Evolutionary conservation across 192 early-diverging fungal species (phyloP).

Genomic region (Umbelopsis sp.): DNA sequence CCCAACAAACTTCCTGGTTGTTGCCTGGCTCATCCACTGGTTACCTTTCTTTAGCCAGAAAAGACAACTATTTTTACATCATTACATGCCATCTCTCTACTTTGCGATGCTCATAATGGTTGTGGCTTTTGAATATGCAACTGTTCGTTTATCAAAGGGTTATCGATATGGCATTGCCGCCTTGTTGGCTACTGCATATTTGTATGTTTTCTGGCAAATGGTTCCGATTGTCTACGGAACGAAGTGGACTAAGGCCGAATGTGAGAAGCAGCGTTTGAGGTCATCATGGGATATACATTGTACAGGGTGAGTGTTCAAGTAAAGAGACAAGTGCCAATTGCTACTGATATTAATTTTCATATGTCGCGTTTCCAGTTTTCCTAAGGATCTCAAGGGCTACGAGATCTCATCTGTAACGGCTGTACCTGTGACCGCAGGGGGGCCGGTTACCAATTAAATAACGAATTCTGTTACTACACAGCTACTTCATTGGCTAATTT

Average conservation of each 20-base stretch:
- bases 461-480: too few relatives aligned
- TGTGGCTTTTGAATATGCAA: slow-evolving; percentile 73
- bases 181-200: slow-evolving; percentile 48
- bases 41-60: slow-evolving; percentile 89
- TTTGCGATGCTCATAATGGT: slow-evolving; percentile 78
- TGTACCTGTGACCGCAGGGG: too few relatives aligned
- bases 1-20: slow-evolving; percentile 64
- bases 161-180: slow-evolving; percentile 51
- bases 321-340: background rate
- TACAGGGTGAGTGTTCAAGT: background rate
- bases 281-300: slow-evolving; percentile 26
- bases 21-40: slow-evolving; percentile 87
- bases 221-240: slow-evolving; percentile 85
- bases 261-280: slow-evolving; percentile 30
- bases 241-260: slow-evolving; percentile 73
- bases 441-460: too few relatives aligned
- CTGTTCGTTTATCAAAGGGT: slow-evolving; percentile 54
- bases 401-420: background rate
- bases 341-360: background rate
- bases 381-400: background rate
- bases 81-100: slow-evolving; percentile 94
- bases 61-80: slow-evolving; percentile 90
- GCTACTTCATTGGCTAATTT: too few relatives aligned
- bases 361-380: background rate
- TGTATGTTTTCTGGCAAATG: slow-evolving; percentile 64